Percentiles rank a stretch among this genome's conserved stretches.
Conservation (phyloP, 768 basidiomycete genomes). For the Cytidiella melzeri region DNA sequence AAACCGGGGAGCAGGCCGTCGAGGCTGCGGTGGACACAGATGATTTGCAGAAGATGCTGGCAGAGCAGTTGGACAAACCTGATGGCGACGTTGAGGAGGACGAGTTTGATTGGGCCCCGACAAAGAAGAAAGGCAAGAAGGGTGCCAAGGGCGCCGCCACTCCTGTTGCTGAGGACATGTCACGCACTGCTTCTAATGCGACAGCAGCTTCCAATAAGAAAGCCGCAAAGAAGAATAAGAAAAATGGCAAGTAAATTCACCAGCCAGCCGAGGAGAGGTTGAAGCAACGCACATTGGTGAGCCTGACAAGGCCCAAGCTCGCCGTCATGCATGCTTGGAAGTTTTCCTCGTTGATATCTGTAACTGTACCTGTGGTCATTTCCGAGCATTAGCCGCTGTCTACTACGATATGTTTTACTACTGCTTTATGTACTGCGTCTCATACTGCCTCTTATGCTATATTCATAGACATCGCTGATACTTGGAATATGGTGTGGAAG, state of each 20-base stretch:
- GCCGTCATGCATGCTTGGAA: neutral
- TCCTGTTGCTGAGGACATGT: constrained; percentile 11
- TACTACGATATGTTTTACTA: neutral
- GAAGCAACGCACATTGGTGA: neutral
- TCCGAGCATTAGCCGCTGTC: neutral
- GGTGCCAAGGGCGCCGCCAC: constrained; percentile 6
- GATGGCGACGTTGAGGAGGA: constrained; percentile 8
- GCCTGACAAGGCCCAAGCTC: too few species aligned
- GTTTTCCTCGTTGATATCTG: neutral
- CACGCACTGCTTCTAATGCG: constrained; percentile 11
- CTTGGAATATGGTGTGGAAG: too few species aligned
- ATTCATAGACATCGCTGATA: too few species aligned
- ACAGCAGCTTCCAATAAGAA: neutral
- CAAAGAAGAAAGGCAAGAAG: constrained; percentile 20
- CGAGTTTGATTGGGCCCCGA: neutral
- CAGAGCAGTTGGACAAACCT: neutral
- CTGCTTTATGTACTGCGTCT: too few species aligned
- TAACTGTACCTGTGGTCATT: neutral
- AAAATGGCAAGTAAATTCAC: constrained; percentile 9
- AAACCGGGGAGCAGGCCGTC: neutral
- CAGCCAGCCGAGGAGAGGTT: neutral
- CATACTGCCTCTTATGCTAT: too few species aligned
- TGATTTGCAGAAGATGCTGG: neutral
- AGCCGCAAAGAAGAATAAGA: constrained; percentile 13
- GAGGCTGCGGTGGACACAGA: neutral